Evolutionary conservation across 1,284 basidiomycete species (phyloP), one percentile per base, ranked within the genome.

Genomic region (Prillingera fragicola): DNA sequence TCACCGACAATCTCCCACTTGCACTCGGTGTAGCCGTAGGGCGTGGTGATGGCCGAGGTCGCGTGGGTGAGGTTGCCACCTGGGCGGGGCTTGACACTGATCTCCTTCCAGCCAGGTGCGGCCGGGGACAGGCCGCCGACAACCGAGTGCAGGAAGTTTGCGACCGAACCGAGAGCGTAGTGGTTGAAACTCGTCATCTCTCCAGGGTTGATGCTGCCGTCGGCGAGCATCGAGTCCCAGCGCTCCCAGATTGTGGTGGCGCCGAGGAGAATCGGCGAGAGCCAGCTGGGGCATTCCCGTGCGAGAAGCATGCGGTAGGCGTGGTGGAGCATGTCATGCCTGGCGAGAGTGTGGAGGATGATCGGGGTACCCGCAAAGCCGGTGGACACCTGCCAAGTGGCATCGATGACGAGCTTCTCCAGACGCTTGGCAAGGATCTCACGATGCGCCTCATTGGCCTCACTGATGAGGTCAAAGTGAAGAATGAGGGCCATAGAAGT

Each of bases 301-400:
- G 52, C 53, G 36, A 52, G 55, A 1, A 59, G 45, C 57, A 61
- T 59, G n/a, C 55, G 48, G 39, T 59, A 59, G 6, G 55, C 57
- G 6, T 52, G 33, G 14, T 39, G 33, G 12, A 57, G 50, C 28
- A 38, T 37, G 15, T 33, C 57, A 23, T 47, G 45, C 19, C 43
- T 38, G 3, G 45, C 51, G 8, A 61, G 47, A 4, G 46, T 37
- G 18, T 56, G 39, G 4, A 56, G 48, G 35, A 59, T 57, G 44
- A 57, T 51, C 4, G 56, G 55, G 3, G 59, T 61, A 8, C 56
- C 59, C 4, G 55, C 55, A 36, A 57, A 57, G 1, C 55, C 55
- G 6, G 55, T 54, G 0, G 42, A 21, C 21, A 57, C 44, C 36
- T 50, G 21, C 27, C 45, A 57, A 3, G 31, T 15, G 8, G 38